Base-by-base conservation (phyloP, 306 rosid genomes). In the Quercus cerris region DNA sequence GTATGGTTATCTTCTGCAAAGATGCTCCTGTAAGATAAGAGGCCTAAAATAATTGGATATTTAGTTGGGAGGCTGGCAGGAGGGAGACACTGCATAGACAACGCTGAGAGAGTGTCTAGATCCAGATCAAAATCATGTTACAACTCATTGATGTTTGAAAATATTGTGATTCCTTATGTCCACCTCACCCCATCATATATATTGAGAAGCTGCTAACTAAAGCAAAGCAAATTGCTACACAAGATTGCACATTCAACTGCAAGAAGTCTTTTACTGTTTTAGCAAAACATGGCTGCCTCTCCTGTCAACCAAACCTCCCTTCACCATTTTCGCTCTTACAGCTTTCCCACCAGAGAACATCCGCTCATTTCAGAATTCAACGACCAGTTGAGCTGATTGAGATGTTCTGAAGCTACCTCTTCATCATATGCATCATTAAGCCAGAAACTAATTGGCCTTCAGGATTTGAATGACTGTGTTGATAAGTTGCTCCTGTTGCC, bases 141-240 rank as follows among this genome's bases (percentile, higher is more conserved):
- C 56, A 8, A 46, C 57, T 33, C 73, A 44, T 31, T 35, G 51
- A 71, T 20, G 18, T 71, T 23, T 20, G 31, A 20, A 22, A 49
- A 20, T 67, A 46, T 9, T 67, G 69, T 75, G 76, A 84, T 86
- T 81, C 81, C 75, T 51, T 58, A 17, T 77, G 87, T 83, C 85
- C 75, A 71, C 71, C 49, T 66, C 75, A 62, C 4, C 38, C 54
- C 30, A 33, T 67, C 57, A 70, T 78, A 80, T 70, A 84, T 46
- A 46, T 72, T 35, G 5, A 82, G 74, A 66, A 78, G 56, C 55
- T 78, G 55, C 56, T 23, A 58, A 58, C 25, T 7, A 23, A 58
- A 20, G 64, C 57, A 31, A 70, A 67, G 15, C 52, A 46, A 46
- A 46, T 46, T 46, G 52, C 52, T 46, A 46, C 52, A 10, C 25